These are phyloP conservation scores for Solanum habrochaites DNA, from an alignment of 257 asterid species.

Conservation along the genomic window DNA sequence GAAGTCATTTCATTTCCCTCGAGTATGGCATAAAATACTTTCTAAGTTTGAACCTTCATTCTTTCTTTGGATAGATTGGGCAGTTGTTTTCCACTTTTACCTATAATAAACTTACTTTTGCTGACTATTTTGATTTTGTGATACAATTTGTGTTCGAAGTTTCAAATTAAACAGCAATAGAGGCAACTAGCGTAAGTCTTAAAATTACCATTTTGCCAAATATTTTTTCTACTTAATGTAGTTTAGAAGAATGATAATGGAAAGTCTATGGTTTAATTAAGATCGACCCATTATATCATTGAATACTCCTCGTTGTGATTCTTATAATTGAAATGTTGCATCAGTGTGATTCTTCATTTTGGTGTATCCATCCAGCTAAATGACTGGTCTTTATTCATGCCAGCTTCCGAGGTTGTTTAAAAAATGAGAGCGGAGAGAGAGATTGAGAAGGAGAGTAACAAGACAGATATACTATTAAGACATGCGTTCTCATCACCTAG, in stretches of 20 bases:
- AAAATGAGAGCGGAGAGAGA: background rate
- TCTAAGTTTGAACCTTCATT: background rate
- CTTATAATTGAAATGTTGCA: background rate
- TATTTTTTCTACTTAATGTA: background rate
- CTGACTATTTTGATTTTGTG: background rate
- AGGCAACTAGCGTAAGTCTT: background rate
- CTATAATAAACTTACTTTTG: background rate
- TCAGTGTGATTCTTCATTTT: background rate
- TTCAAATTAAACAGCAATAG: background rate
- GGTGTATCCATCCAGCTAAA: background rate
- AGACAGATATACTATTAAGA: background rate
- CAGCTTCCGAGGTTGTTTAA: background rate
- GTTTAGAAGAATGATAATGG: background rate
- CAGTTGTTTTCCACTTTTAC: background rate
- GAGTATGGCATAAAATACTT: background rate
- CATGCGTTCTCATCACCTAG: background rate
- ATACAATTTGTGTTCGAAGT: background rate
- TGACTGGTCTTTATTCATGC: background rate
- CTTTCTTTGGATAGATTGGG: background rate
- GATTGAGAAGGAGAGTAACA: background rate
- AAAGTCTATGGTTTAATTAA: background rate
- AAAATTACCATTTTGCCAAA: background rate
- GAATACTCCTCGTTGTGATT: background rate
- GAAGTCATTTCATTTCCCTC: background rate
- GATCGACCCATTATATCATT: background rate